These are phyloP conservation scores for Zanthoxylum bungeanum DNA, from an alignment of 345 rosid genomes.

Conservation along the genomic window DNA sequence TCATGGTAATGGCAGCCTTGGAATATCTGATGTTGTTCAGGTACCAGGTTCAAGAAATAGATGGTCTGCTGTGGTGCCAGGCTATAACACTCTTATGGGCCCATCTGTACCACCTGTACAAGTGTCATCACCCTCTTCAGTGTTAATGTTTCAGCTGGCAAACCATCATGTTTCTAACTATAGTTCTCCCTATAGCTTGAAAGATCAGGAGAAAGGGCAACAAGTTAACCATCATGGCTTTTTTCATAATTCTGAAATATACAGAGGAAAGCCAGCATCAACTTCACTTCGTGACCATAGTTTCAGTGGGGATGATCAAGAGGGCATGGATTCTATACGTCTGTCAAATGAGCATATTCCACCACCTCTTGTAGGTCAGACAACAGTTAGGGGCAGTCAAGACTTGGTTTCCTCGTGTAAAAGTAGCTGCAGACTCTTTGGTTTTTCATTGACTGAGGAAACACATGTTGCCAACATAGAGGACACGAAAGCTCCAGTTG, in stretches of 20 bases:
- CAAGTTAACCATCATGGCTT: conserved; percentile 12
- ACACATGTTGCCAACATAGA: conserved; percentile 30
- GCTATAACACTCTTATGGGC: conserved; percentile 31
- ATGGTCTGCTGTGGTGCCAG: conserved; percentile 51
- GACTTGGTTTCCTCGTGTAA: conserved; percentile 50
- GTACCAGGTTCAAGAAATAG: conserved; percentile 45
- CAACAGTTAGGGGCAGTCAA: conserved; percentile 29
- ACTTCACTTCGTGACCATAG: conserved; percentile 6
- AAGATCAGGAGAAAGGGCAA: conserved; percentile 24
- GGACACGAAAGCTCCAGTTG: conserved; percentile 21
- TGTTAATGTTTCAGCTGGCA: conserved; percentile 56
- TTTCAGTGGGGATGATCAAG: conserved; percentile 13
- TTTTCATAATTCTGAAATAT: conserved; percentile 18
- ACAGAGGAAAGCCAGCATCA: conserved; percentile 19
- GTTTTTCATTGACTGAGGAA: conserved; percentile 81
- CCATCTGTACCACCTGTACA: conserved; percentile 35
- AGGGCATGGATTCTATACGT: conserved; percentile 18
- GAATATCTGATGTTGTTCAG: conserved; percentile 34
- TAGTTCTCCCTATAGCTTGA: conserved; percentile 9
- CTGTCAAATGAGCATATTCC: conserved; percentile 24
- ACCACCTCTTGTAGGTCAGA: conserved; percentile 22
- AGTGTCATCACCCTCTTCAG: conserved; percentile 80
- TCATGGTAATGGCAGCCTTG: conserved; percentile 37
- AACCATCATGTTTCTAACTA: conserved; percentile 24
- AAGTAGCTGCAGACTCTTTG: conserved; percentile 91